Percentiles rank a stretch among this genome's conserved stretches.
Evolutionary conservation across 148 eudicot species (phyloP).

Genomic region (Rhododendron vialii): DNA sequence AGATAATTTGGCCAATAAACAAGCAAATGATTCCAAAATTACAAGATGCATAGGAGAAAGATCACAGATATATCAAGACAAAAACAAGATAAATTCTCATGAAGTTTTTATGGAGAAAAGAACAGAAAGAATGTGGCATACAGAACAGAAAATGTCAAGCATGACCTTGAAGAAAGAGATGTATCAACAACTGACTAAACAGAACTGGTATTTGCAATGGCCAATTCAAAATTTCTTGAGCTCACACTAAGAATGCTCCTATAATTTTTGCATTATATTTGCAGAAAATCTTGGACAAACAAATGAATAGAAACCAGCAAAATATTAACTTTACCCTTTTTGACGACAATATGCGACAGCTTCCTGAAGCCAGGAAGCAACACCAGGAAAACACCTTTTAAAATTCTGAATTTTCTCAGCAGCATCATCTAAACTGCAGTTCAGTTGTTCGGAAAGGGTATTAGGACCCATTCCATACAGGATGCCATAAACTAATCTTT

Average conservation of each 20-base stretch:
- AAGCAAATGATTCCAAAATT: neutral
- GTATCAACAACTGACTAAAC: neutral
- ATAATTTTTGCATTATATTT: neutral
- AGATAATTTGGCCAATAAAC: neutral
- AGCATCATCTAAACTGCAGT: conserved; percentile 78
- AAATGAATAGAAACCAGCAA: neutral
- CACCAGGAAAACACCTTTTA: conserved; percentile 80
- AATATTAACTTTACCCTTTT: conserved; percentile 51
- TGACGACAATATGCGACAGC: conserved; percentile 74
- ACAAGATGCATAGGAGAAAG: neutral
- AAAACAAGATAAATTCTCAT: neutral
- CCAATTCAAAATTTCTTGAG: neutral
- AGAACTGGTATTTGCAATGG: neutral
- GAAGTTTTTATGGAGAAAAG: neutral
- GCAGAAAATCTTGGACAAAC: neutral
- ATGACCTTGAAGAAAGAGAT: neutral
- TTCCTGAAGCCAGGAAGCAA: conserved; percentile 92
- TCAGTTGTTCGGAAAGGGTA: conserved; percentile 82
- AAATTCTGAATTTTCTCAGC: conserved; percentile 69
- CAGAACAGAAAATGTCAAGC: neutral
- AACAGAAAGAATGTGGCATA: neutral
- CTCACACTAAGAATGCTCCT: neutral
- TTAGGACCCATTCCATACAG: conserved; percentile 96
- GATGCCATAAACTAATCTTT: conserved; percentile 89
- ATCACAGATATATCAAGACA: neutral